phyloP scores from a whole-genome alignment of 495 filamentous ascomycete species.

The Eremomyces bilateralis region DNA sequence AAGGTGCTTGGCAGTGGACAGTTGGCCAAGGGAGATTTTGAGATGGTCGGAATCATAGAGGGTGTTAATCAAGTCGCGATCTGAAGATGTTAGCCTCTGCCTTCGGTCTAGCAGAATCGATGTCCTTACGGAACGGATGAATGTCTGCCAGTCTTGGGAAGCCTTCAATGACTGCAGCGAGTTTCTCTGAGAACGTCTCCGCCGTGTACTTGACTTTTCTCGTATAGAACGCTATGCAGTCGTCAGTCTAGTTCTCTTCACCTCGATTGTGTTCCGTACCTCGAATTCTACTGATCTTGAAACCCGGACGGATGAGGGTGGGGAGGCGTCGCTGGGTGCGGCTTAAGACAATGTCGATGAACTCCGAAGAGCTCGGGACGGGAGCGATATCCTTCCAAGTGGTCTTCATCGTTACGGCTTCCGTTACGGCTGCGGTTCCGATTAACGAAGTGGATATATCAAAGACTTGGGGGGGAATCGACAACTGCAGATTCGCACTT shows the following conservation, averaged over 20 bases:
- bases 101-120: conserved; percentile 18
- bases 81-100: conserved; percentile 10
- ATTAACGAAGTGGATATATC: too few species aligned
- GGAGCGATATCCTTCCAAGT: conserved; percentile 67
- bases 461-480: too few species aligned
- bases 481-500: too few species aligned
- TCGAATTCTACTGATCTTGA: conserved; percentile 90
- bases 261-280: conserved; percentile 22
- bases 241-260: conserved; percentile 6
- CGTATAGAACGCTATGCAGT: conserved; percentile 58
- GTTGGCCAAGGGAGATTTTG: conserved; percentile 83
- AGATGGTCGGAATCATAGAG: conserved; percentile 97
- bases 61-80: conserved; percentile 67
- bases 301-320: conserved; percentile 87
- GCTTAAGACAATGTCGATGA: conserved; percentile 88
- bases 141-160: conserved; percentile 91
- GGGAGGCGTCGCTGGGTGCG: conserved; percentile 85
- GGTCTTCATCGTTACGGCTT: conserved; percentile 36
- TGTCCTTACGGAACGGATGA: conserved; percentile 74
- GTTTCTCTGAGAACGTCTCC: conserved; percentile 89
- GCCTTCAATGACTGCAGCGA: conserved; percentile 68
- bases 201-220: conserved; percentile 98
- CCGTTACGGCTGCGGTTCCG: too few species aligned
- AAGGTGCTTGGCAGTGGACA: conserved; percentile 85
- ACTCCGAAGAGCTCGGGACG: conserved; percentile 85